phyloP scores from a whole-genome alignment of 192 early-diverging fungal genomes.

The Backusella liffmaniae region DNA sequence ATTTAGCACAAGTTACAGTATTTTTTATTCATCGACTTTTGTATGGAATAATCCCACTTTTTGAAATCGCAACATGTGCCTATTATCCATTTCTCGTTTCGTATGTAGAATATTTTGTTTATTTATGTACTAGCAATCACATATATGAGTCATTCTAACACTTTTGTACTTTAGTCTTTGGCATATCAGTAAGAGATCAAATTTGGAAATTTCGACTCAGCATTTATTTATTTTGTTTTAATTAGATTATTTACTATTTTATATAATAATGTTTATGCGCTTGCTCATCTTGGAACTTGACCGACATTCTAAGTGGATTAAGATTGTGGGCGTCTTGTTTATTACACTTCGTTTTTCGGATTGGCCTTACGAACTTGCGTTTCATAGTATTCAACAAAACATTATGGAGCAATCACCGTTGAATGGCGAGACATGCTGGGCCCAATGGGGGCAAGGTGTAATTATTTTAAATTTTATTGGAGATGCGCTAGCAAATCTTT shows the following conservation, averaged over 20 bases:
- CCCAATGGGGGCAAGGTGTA: conserved; percentile 26
- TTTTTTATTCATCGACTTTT: conserved; percentile 21
- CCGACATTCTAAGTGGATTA: conserved; percentile 12
- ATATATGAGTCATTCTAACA: background rate
- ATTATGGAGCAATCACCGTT: background rate
- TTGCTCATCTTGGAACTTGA: conserved; percentile 16
- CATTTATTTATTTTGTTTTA: background rate
- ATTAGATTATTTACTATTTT: conserved; percentile 25
- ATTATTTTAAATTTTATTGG: conserved; percentile 33
- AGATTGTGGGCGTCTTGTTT: conserved; percentile 17
- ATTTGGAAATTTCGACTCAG: background rate
- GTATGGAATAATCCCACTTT: conserved; percentile 21
- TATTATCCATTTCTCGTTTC: conserved; percentile 23
- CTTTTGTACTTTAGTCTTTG: conserved; percentile 11
- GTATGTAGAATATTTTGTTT: conserved; percentile 12
- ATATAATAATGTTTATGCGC: conserved; percentile 27
- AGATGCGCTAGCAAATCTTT: conserved; percentile 28
- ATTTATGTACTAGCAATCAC: background rate
- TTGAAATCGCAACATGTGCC: conserved; percentile 24
- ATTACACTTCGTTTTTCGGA: conserved; percentile 24
- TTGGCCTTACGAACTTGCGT: conserved; percentile 28
- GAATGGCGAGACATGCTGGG: conserved; percentile 21
- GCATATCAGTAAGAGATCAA: conserved; percentile 18
- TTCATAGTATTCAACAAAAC: conserved; percentile 10
- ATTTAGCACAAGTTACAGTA: conserved; percentile 12